These are phyloP conservation scores for Tuctoria greenei DNA, from an alignment of 176 grass and related monocot species.

Conservation along the genomic window DNA sequence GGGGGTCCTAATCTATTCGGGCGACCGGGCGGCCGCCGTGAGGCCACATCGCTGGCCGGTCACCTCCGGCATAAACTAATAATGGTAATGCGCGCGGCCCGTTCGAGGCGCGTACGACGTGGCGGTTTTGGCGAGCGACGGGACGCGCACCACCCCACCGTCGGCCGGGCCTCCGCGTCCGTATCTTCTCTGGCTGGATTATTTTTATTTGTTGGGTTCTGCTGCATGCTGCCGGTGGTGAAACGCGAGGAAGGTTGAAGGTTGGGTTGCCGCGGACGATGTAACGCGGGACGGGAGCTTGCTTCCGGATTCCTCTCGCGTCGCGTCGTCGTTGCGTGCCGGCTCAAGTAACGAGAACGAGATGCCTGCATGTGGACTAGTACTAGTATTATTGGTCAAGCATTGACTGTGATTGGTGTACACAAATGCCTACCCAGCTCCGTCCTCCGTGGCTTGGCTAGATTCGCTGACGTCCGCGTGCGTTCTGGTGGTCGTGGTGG, in stretches of 20 bases:
- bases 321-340: background rate
- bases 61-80: slow-evolving; percentile 15
- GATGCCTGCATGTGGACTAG: background rate
- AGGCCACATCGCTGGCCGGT: slow-evolving; percentile 21
- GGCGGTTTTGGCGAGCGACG: too few species aligned
- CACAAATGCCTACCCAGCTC: too few species aligned
- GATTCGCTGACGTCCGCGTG: background rate
- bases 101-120: too few species aligned
- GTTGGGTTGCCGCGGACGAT: slow-evolving; percentile 6
- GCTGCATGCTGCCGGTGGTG: too few species aligned
- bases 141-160: too few species aligned
- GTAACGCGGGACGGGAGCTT: background rate
- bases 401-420: background rate
- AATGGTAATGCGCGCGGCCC: background rate
- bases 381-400: background rate
- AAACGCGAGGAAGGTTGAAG: background rate
- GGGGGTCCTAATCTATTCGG: background rate
- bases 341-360: slow-evolving; percentile 32
- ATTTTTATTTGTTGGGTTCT: background rate
- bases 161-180: too few species aligned
- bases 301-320: background rate
- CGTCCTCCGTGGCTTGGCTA: background rate
- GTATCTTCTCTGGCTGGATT: slow-evolving; percentile 1
- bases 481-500: background rate
- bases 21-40: background rate